phyloP scores from a whole-genome alignment of 768 basidiomycete species.

The Scleroderma bovista region DNA sequence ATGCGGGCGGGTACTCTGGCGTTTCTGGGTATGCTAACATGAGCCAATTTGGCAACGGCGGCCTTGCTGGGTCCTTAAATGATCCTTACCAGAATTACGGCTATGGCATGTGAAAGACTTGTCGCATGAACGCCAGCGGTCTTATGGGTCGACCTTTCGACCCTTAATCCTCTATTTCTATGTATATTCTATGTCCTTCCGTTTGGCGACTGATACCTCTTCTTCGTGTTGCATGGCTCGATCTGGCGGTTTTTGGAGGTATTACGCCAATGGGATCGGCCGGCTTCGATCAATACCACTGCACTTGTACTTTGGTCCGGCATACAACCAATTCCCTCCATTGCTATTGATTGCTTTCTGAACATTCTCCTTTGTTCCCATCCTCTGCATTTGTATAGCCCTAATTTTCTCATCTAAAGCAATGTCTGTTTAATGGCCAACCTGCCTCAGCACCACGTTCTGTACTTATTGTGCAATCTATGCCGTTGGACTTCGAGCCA shows the following conservation, averaged over 20 bases:
- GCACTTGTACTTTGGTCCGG: conserved; percentile 68
- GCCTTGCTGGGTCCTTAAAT: conserved; percentile 48
- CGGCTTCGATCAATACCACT: conserved; percentile 43
- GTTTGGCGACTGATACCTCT: conserved; percentile 32
- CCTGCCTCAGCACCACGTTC: conserved; percentile 32
- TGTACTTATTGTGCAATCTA: conserved; percentile 39
- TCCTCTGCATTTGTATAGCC: conserved; percentile 45
- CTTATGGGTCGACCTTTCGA: background rate
- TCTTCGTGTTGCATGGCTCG: conserved; percentile 31
- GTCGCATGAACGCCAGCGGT: background rate
- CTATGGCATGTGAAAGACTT: conserved; percentile 65
- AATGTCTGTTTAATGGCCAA: conserved; percentile 37
- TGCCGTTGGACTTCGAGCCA: too few species aligned
- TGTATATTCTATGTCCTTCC: conserved; percentile 32
- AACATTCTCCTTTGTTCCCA: conserved; percentile 27
- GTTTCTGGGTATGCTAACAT: conserved; percentile 49
- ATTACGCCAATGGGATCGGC: conserved; percentile 30
- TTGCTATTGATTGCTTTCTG: conserved; percentile 35
- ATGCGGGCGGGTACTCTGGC: conserved; percentile 51
- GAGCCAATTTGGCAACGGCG: conserved; percentile 44
- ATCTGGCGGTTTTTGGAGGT: conserved; percentile 33
- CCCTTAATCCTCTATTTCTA: conserved; percentile 32
- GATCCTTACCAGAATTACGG: conserved; percentile 79
- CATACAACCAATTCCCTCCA: conserved; percentile 42
- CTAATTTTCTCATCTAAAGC: conserved; percentile 36